These are phyloP conservation scores for Craterostigma plantagineum DNA, from an alignment of 257 asterid species.

Conservation along the genomic window DNA sequence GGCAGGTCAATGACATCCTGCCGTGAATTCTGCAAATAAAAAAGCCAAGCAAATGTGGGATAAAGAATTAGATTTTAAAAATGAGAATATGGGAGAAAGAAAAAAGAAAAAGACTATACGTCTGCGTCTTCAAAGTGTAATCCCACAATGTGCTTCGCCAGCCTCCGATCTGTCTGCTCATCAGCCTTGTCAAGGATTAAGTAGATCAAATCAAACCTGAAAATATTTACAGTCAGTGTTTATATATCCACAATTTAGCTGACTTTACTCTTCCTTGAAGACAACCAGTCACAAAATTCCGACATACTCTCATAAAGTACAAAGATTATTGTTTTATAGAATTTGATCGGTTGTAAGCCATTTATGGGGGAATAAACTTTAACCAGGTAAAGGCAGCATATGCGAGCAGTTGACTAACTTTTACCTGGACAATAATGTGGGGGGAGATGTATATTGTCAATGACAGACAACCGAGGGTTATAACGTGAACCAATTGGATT, in stretches of 20 bases:
- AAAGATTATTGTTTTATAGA: no score
- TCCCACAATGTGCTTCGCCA: slow-evolving; percentile 94
- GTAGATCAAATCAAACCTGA: slow-evolving; percentile 95
- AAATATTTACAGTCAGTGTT: not conserved
- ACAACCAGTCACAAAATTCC: no score
- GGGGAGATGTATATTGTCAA: slow-evolving; percentile 96
- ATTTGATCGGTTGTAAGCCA: no score
- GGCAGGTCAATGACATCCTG: slow-evolving; percentile 63
- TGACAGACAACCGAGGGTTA: slow-evolving; percentile 90
- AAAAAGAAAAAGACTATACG: slow-evolving; percentile 19
- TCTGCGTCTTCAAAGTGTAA: slow-evolving; percentile 81
- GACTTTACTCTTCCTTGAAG: no score
- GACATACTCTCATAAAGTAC: no score
- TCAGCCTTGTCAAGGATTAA: slow-evolving; percentile 93
- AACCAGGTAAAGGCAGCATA: no score
- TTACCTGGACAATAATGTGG: slow-evolving; percentile 90
- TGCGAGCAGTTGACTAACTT: not conserved
- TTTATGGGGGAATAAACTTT: no score
- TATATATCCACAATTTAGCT: slow-evolving; percentile 2
- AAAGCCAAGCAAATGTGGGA: not conserved
- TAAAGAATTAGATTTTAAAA: not conserved
- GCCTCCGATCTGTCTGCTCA: slow-evolving; percentile 85
- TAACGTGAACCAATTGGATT: slow-evolving; percentile 97
- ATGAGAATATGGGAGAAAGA: not conserved
- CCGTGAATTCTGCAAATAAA: not conserved